phyloP scores from a whole-genome alignment of 768 basidiomycete species.

The Lentinula detonsa region DNA sequence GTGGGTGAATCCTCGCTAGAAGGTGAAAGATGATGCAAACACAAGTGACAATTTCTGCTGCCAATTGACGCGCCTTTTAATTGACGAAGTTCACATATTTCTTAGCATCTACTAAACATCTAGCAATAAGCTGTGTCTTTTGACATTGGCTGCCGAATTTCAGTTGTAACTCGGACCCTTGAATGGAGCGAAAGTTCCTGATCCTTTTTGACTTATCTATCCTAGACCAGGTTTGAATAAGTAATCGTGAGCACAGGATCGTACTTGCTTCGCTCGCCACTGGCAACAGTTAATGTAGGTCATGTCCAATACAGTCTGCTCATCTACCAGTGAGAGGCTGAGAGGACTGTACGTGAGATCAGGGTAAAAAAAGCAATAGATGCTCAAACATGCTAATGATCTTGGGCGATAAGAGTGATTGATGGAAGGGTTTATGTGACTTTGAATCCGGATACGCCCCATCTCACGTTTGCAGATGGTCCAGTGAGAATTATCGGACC shows the following conservation, averaged over 20 bases:
- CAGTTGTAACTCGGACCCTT: neutral
- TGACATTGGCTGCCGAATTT: neutral
- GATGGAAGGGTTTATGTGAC: conserved; percentile 31
- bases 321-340: conserved; percentile 1
- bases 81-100: neutral
- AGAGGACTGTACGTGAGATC: conserved; percentile 7
- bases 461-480: conserved; percentile 6
- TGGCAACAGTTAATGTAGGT: neutral
- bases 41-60: neutral
- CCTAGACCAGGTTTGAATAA: neutral
- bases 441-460: conserved; percentile 4
- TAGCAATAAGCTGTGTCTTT: neutral
- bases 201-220: neutral
- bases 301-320: neutral
- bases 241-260: neutral
- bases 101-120: neutral
- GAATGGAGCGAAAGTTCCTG: neutral
- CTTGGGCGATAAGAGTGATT: conserved; percentile 47
- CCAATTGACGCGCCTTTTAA: neutral
- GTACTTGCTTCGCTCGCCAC: neutral
- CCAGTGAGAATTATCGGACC: neutral
- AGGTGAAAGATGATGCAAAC: neutral
- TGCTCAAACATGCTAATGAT: conserved; percentile 11
- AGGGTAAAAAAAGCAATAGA: conserved; percentile 8
- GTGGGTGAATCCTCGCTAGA: conserved; percentile 6